Percentiles rank a stretch among this genome's conserved stretches.
These are phyloP conservation scores for Chlamydomonas sphaeroides DNA, from an alignment of 139 green algal species.

Conservation along the genomic window DNA sequence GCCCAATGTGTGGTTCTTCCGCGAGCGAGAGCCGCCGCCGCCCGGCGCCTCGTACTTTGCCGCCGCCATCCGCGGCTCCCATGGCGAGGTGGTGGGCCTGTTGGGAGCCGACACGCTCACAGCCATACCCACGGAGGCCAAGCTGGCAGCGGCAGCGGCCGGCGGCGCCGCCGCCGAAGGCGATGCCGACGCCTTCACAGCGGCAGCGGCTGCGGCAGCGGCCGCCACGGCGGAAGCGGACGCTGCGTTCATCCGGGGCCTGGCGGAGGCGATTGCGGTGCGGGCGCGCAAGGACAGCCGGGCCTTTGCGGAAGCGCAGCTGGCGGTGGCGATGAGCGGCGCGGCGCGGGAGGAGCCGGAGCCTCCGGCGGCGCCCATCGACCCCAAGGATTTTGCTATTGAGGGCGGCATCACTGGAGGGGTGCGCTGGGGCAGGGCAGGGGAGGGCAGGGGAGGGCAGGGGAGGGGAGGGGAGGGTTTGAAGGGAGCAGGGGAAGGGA, in stretches of 20 bases:
- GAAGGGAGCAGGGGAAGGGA: too few species aligned
- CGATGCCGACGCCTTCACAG: not conserved
- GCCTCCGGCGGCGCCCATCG: not conserved
- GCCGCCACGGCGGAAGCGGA: not conserved
- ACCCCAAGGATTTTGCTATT: too few species aligned
- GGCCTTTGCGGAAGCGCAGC: slow-evolving; percentile 4
- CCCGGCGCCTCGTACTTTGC: slow-evolving; percentile 35
- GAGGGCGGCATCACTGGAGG: too few species aligned
- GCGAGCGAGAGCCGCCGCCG: not conserved
- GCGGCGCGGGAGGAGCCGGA: slow-evolving; percentile 18
- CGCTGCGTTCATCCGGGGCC: slow-evolving; percentile 10
- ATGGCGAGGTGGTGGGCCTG: slow-evolving; percentile 51
- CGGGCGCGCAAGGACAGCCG: slow-evolving; percentile 3
- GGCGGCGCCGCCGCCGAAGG: not conserved
- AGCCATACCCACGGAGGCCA: not conserved
- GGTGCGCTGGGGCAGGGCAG: too few species aligned
- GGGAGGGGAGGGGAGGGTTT: too few species aligned
- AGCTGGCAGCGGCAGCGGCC: not conserved
- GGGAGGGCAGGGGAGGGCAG: too few species aligned
- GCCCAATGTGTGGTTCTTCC: slow-evolving; percentile 34
- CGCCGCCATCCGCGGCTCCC: slow-evolving; percentile 34
- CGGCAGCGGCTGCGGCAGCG: not conserved
- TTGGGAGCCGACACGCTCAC: slow-evolving; percentile 44
- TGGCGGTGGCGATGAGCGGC: slow-evolving; percentile 16
- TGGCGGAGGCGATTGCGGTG: slow-evolving; percentile 26